Evolutionary conservation across 2,329 filamentous ascomycete genomes (phyloP).

Genomic region (Atkinsonella hypoxylon): DNA sequence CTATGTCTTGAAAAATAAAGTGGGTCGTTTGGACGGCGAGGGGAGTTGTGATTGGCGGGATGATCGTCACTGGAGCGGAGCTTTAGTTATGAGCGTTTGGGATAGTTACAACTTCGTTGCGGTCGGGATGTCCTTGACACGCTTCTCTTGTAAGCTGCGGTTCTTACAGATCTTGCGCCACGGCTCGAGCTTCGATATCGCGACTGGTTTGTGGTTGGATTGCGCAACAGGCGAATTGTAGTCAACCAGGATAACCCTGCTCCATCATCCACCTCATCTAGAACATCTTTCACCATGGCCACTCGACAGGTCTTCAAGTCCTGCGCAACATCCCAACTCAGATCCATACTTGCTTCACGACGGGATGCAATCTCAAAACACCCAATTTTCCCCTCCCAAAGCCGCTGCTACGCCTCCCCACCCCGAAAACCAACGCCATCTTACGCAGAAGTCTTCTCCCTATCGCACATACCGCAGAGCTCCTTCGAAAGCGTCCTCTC

Average conservation of each 20-base stretch:
- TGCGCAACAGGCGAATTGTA: too few relatives aligned
- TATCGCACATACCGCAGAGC: conserved; percentile 13
- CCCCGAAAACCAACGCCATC: conserved; percentile 2
- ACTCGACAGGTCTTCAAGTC: neutral
- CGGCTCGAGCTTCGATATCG: neutral
- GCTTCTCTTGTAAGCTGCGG: too few relatives aligned
- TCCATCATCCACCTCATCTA: neutral
- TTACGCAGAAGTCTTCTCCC: conserved; percentile 10
- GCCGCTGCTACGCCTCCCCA: conserved; percentile 4
- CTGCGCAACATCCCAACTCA: neutral
- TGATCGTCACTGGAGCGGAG: neutral
- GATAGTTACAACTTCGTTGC: too few relatives aligned
- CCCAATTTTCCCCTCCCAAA: neutral
- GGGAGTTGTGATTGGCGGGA: neutral
- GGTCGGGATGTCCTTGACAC: too few relatives aligned
- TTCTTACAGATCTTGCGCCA: neutral
- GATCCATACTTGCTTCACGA: neutral
- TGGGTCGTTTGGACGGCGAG: neutral
- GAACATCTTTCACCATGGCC: neutral
- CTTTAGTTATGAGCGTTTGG: neutral
- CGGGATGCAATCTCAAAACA: too few relatives aligned
- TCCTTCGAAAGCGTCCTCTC: conserved; percentile 12
- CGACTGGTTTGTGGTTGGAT: neutral
- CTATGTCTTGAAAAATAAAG: neutral
- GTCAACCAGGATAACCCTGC: neutral